Conservation (phyloP, 2,329 filamentous ascomycete genomes). For the Exophiala bonariae region DNA sequence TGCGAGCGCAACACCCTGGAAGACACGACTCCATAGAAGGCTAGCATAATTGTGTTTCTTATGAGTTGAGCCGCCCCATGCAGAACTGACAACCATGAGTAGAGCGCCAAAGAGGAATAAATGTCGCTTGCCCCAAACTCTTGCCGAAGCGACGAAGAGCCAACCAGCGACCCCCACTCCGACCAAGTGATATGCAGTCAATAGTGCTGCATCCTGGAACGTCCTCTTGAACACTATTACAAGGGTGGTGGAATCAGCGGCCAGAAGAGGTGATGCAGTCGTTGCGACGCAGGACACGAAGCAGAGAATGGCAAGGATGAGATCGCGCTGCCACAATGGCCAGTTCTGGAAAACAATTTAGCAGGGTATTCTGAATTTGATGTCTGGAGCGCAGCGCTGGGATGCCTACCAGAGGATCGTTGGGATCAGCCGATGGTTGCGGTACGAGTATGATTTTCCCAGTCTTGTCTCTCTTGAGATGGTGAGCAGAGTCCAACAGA, state of each 20-base stretch:
- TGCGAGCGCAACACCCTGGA: constrained; percentile 83
- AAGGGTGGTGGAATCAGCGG: constrained; percentile 81
- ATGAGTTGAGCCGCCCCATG: constrained; percentile 68
- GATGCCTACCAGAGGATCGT: constrained; percentile 72
- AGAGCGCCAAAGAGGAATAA: constrained; percentile 76
- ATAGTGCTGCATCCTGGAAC: constrained; percentile 75
- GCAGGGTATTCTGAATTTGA: constrained; percentile 3
- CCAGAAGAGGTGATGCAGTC: constrained; percentile 80
- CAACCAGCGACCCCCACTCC: constrained; percentile 80
- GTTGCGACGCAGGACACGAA: constrained; percentile 80
- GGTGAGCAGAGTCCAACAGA: constrained; percentile 33
- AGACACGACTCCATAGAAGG: constrained; percentile 73
- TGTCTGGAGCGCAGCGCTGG: constrained; percentile 27
- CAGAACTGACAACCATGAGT: constrained; percentile 70
- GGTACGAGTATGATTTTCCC: constrained; percentile 81
- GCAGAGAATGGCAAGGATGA: constrained; percentile 76
- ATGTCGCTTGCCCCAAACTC: constrained; percentile 92
- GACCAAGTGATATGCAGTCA: constrained; percentile 85
- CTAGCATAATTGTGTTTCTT: constrained; percentile 67
- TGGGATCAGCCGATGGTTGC: constrained; percentile 86
- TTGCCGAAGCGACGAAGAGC: constrained; percentile 81
- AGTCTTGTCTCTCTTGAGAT: constrained; percentile 71
- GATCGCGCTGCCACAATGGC: constrained; percentile 82
- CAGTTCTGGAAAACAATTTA: constrained; percentile 61
- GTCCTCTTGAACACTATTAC: constrained; percentile 63